Evolutionary conservation across 2,329 filamentous ascomycete species (phyloP), one percentile per base, ranked within the genome.

Genomic region (Curvularia lunata): DNA sequence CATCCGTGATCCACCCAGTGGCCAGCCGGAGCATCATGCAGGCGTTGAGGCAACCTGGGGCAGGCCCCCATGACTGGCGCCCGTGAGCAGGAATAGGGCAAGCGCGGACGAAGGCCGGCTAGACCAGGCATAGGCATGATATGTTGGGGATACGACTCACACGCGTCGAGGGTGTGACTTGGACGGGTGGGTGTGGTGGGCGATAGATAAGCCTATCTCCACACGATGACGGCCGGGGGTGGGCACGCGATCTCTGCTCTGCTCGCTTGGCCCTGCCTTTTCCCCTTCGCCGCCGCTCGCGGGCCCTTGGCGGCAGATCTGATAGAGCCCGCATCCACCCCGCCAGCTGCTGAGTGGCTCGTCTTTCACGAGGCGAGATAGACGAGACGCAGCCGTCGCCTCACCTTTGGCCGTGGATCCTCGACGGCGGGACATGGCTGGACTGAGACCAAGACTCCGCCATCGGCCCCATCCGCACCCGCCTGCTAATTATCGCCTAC

Each of bases 21-120:
- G 46, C 49, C 23, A 34, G 48, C 32, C 32, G 42, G 25, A 52
- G 45, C 37, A 37, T 59, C 56, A 62, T 52, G 62, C 54, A 60
- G 59, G 64, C 62, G 62, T 48, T 48, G 61, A 59, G 59, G 59
- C 67, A 63, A 53, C 56, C 61, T 56, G 55, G 58, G 23, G 58
- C 62, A 51, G 68, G 64, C 63, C 64, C 68, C 64, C 64, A 67
- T 68, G 63, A 58, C 68, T 69, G 50, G n/a, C 12, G 40, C 28
- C 28, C 23, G 30, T 18, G 18, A 27, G 40, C 30, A 59, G 67
- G 64, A 59, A 49, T 56, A 55, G 37, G 52, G 25, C 55, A 61
- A 59, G 58, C 52, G 61, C 62, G 59, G 58, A 59, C 52, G 50
- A 54, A 54, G 53, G 56, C 46, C 9, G 62, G 62, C 52, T 60